Evolutionary conservation across 805 yeast species (phyloP), one percentile per base, ranked within the genome.

Genomic region (Myxozyma monticola): DNA sequence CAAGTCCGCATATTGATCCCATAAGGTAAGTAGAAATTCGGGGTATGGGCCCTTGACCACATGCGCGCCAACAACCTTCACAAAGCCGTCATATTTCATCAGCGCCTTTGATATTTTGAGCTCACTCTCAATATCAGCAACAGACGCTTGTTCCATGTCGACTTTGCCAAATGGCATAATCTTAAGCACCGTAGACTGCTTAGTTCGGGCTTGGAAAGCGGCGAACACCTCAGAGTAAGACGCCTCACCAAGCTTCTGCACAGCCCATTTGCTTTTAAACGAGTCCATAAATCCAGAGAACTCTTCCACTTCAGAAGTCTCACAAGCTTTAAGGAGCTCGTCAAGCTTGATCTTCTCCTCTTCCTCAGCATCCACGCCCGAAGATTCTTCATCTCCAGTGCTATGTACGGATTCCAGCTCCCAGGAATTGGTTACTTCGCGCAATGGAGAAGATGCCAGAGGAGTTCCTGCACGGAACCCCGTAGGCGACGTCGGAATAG

Each of bases 81-180:
- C 73, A 61, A 74, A 79, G 0, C 83, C 82, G 20, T 68, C 69
- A 21, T 69, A 55, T 2, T 66, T 46, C 49, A 71, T 68, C 66
- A 77, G 59, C 18, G 68, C 63, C 59, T 69, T 64, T 5, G 77
- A 72, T 24, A 77, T 72, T 20, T 68, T 65, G 45, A 78, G 61
- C 60, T 79, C 83, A 55, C 76, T 79, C 30, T 73, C 65, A 7
- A 75, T 64, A 52, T 76, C 75, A 17, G 65, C 62, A 6, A 74
- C 61, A 1, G 71, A 64, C 15, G 75, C 67, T 59, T 77, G 81
- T n/a, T 41, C 46, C 30, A 14, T 22, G 28, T 24, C 41, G 9
- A 31, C 25, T 41, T 70, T 67, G 17, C 79, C 80, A 66, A 80
- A 78, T 8, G 84, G 82, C 45, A 78, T 71, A 15, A 80, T 62